Evolutionary conservation across 768 basidiomycete genomes (phyloP).

Genomic region (Albatrellus ellisii): DNA sequence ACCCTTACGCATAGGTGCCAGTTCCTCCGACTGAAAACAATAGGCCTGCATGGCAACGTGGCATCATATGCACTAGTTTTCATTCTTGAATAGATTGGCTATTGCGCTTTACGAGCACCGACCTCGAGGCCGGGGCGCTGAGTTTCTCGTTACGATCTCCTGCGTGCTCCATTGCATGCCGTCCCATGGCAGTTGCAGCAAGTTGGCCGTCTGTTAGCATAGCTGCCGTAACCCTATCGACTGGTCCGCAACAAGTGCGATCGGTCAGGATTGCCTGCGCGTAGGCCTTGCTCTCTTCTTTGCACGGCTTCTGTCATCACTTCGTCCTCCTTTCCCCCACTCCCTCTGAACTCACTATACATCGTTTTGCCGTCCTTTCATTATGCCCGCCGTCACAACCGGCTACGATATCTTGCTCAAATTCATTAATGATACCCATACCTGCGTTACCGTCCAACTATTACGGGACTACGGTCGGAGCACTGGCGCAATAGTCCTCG

Average conservation of each 20-base stretch:
- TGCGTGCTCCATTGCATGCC: constrained; percentile 4
- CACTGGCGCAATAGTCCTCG: constrained; percentile 37
- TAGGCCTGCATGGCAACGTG: constrained; percentile 6
- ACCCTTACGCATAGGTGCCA: neutral
- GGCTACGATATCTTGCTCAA: constrained; percentile 54
- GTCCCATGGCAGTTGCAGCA: too few species aligned
- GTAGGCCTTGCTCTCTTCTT: constrained; percentile 2
- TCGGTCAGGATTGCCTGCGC: neutral
- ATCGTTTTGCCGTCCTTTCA: constrained; percentile 26
- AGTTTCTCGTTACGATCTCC: constrained; percentile 7
- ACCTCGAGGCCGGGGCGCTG: constrained; percentile 2
- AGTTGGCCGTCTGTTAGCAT: too few species aligned
- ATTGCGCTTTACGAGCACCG: neutral
- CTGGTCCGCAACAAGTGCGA: neutral
- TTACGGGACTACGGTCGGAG: constrained; percentile 50
- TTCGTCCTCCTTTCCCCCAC: constrained; percentile 5
- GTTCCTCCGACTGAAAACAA: constrained; percentile 12
- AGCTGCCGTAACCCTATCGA: neutral
- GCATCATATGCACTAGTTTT: neutral
- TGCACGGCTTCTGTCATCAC: constrained; percentile 9
- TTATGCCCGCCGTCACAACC: constrained; percentile 49
- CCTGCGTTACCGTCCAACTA: constrained; percentile 50
- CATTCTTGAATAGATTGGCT: constrained; percentile 2
- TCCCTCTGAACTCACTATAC: constrained; percentile 16
- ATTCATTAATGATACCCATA: constrained; percentile 56